Evolutionary conservation across 108 stramenopile genomes (phyloP).

Genomic region (Nannochloropsis salina): DNA sequence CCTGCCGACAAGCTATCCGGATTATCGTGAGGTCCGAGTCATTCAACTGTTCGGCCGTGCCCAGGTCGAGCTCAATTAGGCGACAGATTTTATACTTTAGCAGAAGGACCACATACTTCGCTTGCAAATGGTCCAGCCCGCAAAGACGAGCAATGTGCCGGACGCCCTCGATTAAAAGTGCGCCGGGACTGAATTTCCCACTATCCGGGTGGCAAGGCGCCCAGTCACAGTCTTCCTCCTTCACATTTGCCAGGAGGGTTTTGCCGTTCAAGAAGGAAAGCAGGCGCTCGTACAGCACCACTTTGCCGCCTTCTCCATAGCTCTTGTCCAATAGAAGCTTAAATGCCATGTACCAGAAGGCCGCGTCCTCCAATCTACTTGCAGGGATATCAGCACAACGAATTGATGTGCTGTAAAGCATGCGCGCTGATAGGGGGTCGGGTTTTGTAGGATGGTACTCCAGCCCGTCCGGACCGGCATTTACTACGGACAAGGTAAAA

Average conservation of each 20-base stretch:
- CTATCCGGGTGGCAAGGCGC: background rate
- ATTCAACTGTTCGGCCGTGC: background rate
- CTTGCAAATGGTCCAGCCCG: slow-evolving; percentile 12
- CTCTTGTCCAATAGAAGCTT: slow-evolving; percentile 34
- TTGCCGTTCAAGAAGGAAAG: slow-evolving; percentile 51
- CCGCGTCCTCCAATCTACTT: slow-evolving; percentile 41
- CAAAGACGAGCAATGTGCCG: background rate
- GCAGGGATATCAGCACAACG: slow-evolving; percentile 45
- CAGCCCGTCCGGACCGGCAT: slow-evolving; percentile 38
- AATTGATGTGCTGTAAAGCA: slow-evolving; percentile 36
- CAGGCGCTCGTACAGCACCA: slow-evolving; percentile 49
- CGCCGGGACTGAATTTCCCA: background rate
- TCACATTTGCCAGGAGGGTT: slow-evolving; percentile 47
- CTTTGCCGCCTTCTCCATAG: background rate
- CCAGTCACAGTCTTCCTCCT: background rate
- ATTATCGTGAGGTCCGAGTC: background rate
- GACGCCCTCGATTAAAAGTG: slow-evolving; percentile 14
- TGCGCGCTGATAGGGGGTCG: slow-evolving; percentile 30
- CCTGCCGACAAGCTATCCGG: slow-evolving; percentile 18
- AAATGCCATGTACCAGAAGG: slow-evolving; percentile 55
- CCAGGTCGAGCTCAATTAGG: background rate
- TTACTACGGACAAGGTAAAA: slow-evolving; percentile 36
- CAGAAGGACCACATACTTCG: slow-evolving; percentile 9
- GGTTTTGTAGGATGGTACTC: slow-evolving; percentile 41
- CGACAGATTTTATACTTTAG: slow-evolving; percentile 21